A percentile compares a stretch with the other conserved stretches of the same genome.
Evolutionary conservation across 2,329 filamentous ascomycete genomes (phyloP).

Genomic region (Colletotrichum cuscutae): DNA sequence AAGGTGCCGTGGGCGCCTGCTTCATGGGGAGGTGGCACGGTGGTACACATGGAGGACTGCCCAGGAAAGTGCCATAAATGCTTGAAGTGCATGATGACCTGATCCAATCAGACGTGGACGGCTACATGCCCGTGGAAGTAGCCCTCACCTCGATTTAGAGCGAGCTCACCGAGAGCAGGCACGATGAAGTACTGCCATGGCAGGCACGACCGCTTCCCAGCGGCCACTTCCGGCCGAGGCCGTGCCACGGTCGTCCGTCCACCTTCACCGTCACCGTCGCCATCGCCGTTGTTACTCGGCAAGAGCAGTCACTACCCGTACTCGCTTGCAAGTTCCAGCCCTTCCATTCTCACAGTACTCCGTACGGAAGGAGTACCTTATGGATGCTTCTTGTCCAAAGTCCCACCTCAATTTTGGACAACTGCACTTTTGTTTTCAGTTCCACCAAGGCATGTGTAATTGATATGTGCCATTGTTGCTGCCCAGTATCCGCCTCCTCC

Average conservation of each 20-base stretch:
- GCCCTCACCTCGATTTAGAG: not conserved
- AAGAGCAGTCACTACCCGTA: not conserved
- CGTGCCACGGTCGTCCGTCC: conserved; percentile 7
- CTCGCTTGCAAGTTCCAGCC: not conserved
- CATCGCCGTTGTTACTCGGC: conserved; percentile 6
- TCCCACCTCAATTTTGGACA: not conserved
- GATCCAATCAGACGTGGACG: not conserved
- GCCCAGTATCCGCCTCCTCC: not conserved
- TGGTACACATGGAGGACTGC: no score
- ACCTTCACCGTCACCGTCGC: conserved; percentile 13
- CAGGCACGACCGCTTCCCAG: not conserved
- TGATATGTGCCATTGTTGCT: conserved; percentile 2
- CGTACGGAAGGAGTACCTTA: no score
- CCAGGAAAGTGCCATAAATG: no score
- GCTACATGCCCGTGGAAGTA: not conserved
- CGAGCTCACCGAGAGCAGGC: not conserved
- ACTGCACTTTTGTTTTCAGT: not conserved
- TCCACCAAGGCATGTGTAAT: not conserved
- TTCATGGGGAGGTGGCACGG: not conserved
- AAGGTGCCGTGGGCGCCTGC: no score
- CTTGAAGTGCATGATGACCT: no score
- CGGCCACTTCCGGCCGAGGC: conserved; percentile 23
- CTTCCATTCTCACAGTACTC: not conserved
- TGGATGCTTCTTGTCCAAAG: not conserved
- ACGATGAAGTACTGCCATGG: no score